phyloP scores from a whole-genome alignment of 169 alveolate species.

The Eimeria tenella region DNA sequence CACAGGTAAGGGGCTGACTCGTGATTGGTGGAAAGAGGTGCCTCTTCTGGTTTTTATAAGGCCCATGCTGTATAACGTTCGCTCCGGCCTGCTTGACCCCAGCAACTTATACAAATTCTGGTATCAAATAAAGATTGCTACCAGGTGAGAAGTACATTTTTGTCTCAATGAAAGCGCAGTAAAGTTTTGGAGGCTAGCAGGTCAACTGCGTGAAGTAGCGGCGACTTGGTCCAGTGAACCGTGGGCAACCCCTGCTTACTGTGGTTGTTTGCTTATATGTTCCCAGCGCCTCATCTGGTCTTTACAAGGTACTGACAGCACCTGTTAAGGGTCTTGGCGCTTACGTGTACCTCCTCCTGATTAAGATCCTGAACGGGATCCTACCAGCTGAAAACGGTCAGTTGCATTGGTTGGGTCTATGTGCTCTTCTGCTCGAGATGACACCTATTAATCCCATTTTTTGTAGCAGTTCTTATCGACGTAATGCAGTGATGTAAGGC shows the following conservation, averaged over 20 bases:
- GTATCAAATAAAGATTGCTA: constrained; percentile 51
- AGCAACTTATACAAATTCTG: constrained; percentile 58
- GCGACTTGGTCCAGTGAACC: no score
- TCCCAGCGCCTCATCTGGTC: constrained; percentile 67
- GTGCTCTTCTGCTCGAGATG: neutral
- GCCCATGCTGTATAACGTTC: constrained; percentile 17
- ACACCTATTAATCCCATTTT: neutral
- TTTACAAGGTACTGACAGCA: constrained; percentile 55
- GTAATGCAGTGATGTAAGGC: neutral
- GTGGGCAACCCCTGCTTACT: no score
- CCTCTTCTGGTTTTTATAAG: constrained; percentile 53
- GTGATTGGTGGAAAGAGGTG: constrained; percentile 61
- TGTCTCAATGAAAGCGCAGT: no score
- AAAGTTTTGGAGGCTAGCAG: no score
- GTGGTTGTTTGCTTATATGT: neutral
- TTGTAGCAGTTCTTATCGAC: constrained; percentile 2
- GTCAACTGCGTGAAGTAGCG: no score
- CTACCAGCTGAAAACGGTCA: constrained; percentile 68
- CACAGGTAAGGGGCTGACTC: constrained; percentile 10
- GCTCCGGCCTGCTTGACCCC: constrained; percentile 39
- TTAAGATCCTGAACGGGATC: constrained; percentile 51
- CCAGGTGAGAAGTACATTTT: constrained; percentile 22
- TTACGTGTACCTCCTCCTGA: constrained; percentile 59
- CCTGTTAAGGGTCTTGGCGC: constrained; percentile 65
- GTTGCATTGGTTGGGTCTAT: neutral